Conservation (phyloP, 768 basidiomycete genomes). For the Suillus tomentosus region DNA sequence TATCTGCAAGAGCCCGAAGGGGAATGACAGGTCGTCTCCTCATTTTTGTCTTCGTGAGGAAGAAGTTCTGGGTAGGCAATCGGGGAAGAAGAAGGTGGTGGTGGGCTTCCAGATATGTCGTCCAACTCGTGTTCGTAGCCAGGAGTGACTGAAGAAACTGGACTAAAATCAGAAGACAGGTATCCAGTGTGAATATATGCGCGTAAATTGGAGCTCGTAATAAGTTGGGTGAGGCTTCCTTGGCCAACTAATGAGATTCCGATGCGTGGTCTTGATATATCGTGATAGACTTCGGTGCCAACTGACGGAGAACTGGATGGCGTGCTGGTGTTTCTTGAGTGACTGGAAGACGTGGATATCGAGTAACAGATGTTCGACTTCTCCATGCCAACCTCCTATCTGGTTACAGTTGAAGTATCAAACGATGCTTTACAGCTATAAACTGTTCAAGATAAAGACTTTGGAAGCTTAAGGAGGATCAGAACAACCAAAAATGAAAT, state of each 20-base stretch:
- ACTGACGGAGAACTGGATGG: background rate
- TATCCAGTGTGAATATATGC: constrained; percentile 4
- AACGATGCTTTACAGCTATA: too few species aligned
- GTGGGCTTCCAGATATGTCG: background rate
- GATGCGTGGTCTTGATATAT: background rate
- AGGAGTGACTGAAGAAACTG: background rate
- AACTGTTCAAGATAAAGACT: too few species aligned
- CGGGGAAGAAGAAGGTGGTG: constrained; percentile 6
- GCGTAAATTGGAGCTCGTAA: background rate
- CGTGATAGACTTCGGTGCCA: background rate
- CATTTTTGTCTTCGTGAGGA: background rate
- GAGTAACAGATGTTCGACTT: background rate
- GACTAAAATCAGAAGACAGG: background rate
- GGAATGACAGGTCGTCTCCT: background rate
- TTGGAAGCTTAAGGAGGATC: too few species aligned
- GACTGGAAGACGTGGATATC: background rate
- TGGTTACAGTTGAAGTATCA: too few species aligned
- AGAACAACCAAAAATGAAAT: too few species aligned
- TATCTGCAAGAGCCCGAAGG: background rate
- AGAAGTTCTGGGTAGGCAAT: background rate
- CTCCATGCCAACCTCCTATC: too few species aligned
- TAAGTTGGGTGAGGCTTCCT: background rate
- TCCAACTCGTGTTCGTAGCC: background rate
- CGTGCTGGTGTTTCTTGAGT: background rate
- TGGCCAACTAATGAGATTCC: background rate